Evolutionary conservation across 768 basidiomycete species (phyloP).

Genomic region (Collybia nuda): DNA sequence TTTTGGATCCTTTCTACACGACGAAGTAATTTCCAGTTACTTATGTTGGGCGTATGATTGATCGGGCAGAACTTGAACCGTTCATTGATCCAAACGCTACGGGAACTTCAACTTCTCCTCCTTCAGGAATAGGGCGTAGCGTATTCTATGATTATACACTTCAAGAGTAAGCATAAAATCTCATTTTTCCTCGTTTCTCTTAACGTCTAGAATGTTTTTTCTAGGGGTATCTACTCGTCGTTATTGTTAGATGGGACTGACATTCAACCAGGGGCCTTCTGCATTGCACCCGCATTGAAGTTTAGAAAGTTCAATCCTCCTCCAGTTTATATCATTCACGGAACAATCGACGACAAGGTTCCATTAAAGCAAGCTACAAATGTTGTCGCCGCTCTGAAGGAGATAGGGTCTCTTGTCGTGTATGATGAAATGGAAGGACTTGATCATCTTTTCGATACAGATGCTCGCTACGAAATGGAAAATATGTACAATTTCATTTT

Average conservation of each 20-base stretch:
- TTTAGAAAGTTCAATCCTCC: conserved; percentile 22
- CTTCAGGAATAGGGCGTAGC: conserved; percentile 23
- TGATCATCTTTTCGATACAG: conserved; percentile 34
- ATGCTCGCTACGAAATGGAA: conserved; percentile 29
- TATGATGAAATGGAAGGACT: conserved; percentile 33
- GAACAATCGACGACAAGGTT: conserved; percentile 33
- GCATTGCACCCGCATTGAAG: conserved; percentile 25
- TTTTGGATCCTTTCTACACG: conserved; percentile 36
- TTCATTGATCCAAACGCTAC: conserved; percentile 26
- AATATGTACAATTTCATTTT: conserved; percentile 31
- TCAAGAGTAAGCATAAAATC: conserved; percentile 33
- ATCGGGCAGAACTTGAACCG: conserved; percentile 23
- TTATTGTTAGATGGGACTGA: conserved; percentile 30
- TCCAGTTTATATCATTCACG: conserved; percentile 35
- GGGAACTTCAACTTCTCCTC: conserved; percentile 21
- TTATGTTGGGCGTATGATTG: conserved; percentile 32
- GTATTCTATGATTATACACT: conserved; percentile 40
- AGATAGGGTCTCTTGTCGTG: conserved; percentile 16
- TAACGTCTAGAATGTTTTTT: too few species aligned
- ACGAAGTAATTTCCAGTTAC: conserved; percentile 30
- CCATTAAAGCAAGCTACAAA: conserved; percentile 30
- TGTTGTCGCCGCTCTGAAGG: conserved; percentile 28
- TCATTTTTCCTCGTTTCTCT: background rate
- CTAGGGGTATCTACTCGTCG: too few species aligned
- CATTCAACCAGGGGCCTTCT: conserved; percentile 27